Base-by-base conservation (phyloP, 2,329 filamentous ascomycete genomes). In the Penicillium freii region DNA sequence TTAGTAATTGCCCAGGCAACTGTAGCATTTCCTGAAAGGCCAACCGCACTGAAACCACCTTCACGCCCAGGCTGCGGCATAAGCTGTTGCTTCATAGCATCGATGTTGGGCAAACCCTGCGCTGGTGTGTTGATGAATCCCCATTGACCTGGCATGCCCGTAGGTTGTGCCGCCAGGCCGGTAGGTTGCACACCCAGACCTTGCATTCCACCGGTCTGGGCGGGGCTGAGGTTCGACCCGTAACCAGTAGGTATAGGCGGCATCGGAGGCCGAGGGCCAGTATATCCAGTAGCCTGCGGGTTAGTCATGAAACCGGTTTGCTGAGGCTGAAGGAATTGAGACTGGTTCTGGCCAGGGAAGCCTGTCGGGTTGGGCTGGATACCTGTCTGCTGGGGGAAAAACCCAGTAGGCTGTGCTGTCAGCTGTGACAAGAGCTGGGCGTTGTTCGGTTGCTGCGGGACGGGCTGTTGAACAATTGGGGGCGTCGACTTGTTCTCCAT, bases 1-100 rank as follows among this genome's bases (percentile, higher is more conserved):
- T 99, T 99, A 5, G 94, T 99, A 59, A 99, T 94, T 17, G 94
- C 92, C 94, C 94, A 99, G 0, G 94, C 94, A 69, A 99, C 93
- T 8, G 91, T 93, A 0, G 94, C 94, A 76, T 96, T 97, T 51
- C 94, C 94, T 62, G 91, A 87, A 10, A 99, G 82, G 5, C 93
- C 93, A 57, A 88, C 86, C 1, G 92, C 93, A 8, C 91, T 96
- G 68, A 90, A 97, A 19, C 80, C 83, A 27, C 89, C 89, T 75
- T 97, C 94, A 36, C 94, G 89, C 44, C 94, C 94, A 66, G 90
- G 86, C 71, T 99, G 93, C 23, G 94, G 94, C 93, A 99, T 97
- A 87, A 99, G 94, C 61, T 92, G 90, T 56, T 91, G 88, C 69
- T 96, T 91, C 50, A 99, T 78, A 23, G 91, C 90, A 71, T 97